Evolutionary conservation across 768 basidiomycete genomes (phyloP).

Genomic region (Infundibulicybe gibba): DNA sequence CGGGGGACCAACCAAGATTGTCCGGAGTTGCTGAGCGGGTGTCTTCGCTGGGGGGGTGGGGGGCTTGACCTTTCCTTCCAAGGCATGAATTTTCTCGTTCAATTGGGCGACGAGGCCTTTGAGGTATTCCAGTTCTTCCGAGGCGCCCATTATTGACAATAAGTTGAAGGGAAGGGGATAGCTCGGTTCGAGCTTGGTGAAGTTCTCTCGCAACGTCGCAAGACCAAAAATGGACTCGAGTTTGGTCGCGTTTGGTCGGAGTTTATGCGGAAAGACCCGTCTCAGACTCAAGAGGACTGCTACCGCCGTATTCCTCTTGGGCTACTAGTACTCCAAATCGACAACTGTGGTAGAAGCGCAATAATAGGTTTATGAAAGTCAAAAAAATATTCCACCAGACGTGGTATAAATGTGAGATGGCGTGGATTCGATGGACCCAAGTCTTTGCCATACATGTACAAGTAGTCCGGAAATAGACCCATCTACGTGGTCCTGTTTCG

Average conservation of each 20-base stretch:
- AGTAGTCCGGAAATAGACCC: conserved; percentile 14
- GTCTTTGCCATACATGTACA: conserved; percentile 6
- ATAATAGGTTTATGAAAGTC: too few species aligned
- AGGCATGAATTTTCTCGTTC: conserved; percentile 78
- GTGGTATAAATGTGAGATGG: too few species aligned
- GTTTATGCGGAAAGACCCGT: too few species aligned
- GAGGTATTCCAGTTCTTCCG: conserved; percentile 90
- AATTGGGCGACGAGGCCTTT: conserved; percentile 90
- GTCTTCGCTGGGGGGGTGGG: conserved; percentile 39
- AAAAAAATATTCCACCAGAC: too few species aligned
- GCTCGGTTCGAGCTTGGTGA: conserved; percentile 8
- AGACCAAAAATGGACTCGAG: too few species aligned
- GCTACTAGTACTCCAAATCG: too few species aligned
- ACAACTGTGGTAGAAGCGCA: too few species aligned
- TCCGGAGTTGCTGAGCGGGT: conserved; percentile 77
- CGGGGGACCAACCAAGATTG: conserved; percentile 94
- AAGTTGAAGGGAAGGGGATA: conserved; percentile 6
- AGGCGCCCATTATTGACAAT: conserved; percentile 48
- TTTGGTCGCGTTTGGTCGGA: conserved; percentile 8
- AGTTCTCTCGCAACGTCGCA: conserved; percentile 16
- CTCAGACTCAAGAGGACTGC: too few species aligned
- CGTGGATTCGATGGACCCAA: not conserved
- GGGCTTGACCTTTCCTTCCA: conserved; percentile 70
- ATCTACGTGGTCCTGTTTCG: conserved; percentile 17
- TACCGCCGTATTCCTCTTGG: too few species aligned